A percentile compares a stretch with the other conserved stretches of the same genome.
Conservation (phyloP, 345 rosid species). For the Eucalyptus pauciflora region DNA sequence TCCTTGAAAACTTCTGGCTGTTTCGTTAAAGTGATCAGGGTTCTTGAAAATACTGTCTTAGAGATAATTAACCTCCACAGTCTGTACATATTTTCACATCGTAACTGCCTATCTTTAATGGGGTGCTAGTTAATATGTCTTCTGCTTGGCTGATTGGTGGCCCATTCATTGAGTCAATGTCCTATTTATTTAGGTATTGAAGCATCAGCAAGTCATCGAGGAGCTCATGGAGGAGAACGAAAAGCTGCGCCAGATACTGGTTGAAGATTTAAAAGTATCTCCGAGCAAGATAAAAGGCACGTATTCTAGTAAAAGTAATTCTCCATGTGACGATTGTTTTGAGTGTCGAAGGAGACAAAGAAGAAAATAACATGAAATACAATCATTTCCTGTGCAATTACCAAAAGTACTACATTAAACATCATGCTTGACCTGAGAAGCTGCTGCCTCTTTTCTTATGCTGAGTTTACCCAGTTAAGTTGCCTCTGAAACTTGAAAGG, state of each 20-base stretch:
- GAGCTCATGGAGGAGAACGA: conserved; percentile 73
- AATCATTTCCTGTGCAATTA: background rate
- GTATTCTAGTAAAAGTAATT: conserved; percentile 14
- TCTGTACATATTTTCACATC: background rate
- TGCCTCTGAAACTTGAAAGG: background rate
- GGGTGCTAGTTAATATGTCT: background rate
- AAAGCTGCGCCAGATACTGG: conserved; percentile 57
- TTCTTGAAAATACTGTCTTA: background rate
- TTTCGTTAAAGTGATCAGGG: background rate
- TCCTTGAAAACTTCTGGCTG: background rate
- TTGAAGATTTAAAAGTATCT: conserved; percentile 75
- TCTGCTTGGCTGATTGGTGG: background rate
- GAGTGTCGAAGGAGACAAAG: conserved; percentile 90
- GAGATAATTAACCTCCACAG: background rate
- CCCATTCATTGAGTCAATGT: background rate
- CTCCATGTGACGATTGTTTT: conserved; percentile 65
- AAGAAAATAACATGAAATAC: conserved; percentile 15
- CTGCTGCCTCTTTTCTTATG: background rate
- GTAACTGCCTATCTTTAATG: background rate
- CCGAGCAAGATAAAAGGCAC: conserved; percentile 46
- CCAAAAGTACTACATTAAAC: background rate
- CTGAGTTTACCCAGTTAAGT: background rate
- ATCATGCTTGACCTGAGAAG: background rate
- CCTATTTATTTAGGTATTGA: conserved; percentile 38
- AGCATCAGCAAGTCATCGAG: conserved; percentile 72